Evolutionary conservation across 2,329 filamentous ascomycete genomes (phyloP).

Genomic region (Alternaria burnsii): DNA sequence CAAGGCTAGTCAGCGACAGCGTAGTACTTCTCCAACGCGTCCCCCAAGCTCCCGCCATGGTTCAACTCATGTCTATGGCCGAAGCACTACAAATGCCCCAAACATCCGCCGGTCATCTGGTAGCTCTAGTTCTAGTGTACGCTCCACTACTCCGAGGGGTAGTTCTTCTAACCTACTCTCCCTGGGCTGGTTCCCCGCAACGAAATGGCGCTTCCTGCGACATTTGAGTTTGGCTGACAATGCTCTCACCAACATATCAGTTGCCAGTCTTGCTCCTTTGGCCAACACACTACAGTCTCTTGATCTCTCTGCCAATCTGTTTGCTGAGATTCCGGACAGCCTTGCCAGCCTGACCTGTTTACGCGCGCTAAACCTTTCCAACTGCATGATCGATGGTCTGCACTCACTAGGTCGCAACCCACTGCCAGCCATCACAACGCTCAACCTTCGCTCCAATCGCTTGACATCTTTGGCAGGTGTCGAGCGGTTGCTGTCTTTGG

Average conservation of each 20-base stretch:
- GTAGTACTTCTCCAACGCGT: constrained; percentile 83
- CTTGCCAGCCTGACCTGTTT: constrained; percentile 84
- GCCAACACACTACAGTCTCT: constrained; percentile 89
- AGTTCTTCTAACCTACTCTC: constrained; percentile 81
- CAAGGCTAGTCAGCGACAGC: constrained; percentile 58
- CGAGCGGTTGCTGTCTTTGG: constrained; percentile 85
- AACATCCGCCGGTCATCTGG: constrained; percentile 89
- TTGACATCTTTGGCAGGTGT: constrained; percentile 87
- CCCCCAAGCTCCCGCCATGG: constrained; percentile 78
- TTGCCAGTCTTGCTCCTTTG: constrained; percentile 79
- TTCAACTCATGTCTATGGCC: constrained; percentile 69
- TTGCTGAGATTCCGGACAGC: constrained; percentile 93
- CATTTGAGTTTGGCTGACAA: constrained; percentile 94
- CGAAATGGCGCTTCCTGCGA: constrained; percentile 94
- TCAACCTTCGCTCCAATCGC: constrained; percentile 90
- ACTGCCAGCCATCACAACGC: constrained; percentile 88
- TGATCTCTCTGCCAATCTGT: constrained; percentile 90
- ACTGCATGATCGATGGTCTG: constrained; percentile 97
- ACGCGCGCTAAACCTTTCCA: constrained; percentile 90
- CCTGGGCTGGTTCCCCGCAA: constrained; percentile 76
- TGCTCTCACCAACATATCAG: constrained; percentile 80
- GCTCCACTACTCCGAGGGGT: constrained; percentile 64
- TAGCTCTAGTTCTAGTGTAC: constrained; percentile 83
- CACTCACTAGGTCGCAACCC: constrained; percentile 87
- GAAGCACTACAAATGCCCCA: constrained; percentile 60